Percentiles rank a stretch among this genome's conserved stretches.
phyloP scores from a whole-genome alignment of 1,139 yeast genomes.

The Taphrina populina region DNA sequence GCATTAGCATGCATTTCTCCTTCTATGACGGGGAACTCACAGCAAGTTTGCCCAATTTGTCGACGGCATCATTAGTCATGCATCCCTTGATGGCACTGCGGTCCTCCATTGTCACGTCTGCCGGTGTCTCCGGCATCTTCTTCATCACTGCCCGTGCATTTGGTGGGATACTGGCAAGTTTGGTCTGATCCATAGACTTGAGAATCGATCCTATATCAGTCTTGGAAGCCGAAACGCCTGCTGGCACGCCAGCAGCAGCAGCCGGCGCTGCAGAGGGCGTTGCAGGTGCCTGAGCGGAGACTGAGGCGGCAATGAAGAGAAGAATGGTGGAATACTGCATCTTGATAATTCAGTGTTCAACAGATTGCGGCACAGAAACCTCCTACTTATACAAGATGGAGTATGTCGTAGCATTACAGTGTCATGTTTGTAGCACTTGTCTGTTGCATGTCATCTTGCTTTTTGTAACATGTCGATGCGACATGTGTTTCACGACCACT shows the following conservation, averaged over 20 bases:
- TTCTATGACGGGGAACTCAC: no score
- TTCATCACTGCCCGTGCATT: constrained; percentile 30
- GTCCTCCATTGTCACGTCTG: constrained; percentile 20
- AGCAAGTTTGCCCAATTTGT: constrained; percentile 9
- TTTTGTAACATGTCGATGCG: no score
- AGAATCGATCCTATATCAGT: constrained; percentile 26
- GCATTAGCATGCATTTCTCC: no score
- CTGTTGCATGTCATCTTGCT: no score
- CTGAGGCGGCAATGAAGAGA: neutral
- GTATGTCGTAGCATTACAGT: no score
- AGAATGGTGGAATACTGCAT: constrained; percentile 11
- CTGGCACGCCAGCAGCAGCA: constrained; percentile 1
- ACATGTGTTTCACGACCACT: no score
- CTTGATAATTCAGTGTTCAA: no score
- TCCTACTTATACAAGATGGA: no score
- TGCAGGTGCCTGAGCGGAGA: neutral
- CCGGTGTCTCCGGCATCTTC: constrained; percentile 28
- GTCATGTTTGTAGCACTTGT: no score
- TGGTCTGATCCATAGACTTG: constrained; percentile 28
- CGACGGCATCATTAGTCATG: constrained; percentile 16
- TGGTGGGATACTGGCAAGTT: constrained; percentile 17
- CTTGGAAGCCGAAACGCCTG: constrained; percentile 14
- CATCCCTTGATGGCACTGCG: constrained; percentile 25
- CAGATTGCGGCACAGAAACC: no score
- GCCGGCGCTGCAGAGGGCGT: neutral